Evolutionary conservation across 768 basidiomycete genomes (phyloP).

Genomic region (Trametes cinnabarina): DNA sequence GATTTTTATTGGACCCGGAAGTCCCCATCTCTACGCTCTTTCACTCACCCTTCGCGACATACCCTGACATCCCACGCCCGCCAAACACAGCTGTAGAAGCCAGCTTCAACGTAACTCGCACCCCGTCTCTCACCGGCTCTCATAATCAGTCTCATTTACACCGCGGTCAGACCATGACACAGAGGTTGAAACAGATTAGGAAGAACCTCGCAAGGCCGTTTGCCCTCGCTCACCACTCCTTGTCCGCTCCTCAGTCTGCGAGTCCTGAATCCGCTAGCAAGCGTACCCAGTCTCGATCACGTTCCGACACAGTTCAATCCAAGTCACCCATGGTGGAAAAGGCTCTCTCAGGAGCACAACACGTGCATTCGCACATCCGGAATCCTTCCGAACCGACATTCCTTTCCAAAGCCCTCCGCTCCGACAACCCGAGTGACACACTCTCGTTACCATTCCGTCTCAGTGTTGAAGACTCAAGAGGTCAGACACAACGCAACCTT

Average conservation of each 20-base stretch:
- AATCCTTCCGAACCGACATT: conserved; percentile 49
- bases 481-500: conserved; percentile 62
- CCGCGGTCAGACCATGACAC: conserved; percentile 46
- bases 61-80: conserved; percentile 26
- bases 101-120: conserved; percentile 10
- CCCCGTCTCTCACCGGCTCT: conserved; percentile 17
- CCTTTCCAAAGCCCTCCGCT: conserved; percentile 47
- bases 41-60: conserved; percentile 34
- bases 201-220: conserved; percentile 55
- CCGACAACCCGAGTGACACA: conserved; percentile 44
- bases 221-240: conserved; percentile 36
- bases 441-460: conserved; percentile 59
- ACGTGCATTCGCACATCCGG: conserved; percentile 40
- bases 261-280: conserved; percentile 4
- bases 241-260: conserved; percentile 11
- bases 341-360: conserved; percentile 32
- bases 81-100: conserved; percentile 23
- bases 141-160: conserved; percentile 27
- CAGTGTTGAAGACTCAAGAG: conserved; percentile 52
- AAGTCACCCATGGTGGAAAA: conserved; percentile 36
- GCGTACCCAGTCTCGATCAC: conserved; percentile 8
- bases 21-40: conserved; percentile 50
- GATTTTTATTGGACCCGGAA: conserved; percentile 85
- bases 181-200: conserved; percentile 45
- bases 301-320: conserved; percentile 32